phyloP scores from a whole-genome alignment of 139 green algal genomes.

The Chlorella sp. region DNA sequence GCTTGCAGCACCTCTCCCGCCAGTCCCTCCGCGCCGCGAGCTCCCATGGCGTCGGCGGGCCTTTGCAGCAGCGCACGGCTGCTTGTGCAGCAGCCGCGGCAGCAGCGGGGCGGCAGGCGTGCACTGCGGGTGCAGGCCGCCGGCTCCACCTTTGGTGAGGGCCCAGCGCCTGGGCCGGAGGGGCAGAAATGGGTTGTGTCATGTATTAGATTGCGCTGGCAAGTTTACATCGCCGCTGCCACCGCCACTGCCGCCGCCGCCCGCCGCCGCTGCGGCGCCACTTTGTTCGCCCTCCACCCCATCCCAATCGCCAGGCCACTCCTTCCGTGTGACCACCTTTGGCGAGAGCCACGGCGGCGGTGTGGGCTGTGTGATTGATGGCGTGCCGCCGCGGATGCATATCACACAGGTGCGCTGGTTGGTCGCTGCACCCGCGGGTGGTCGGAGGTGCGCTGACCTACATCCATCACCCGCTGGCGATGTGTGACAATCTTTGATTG shows the following conservation, averaged over 20 bases:
- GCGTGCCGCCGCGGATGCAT: conserved; percentile 88
- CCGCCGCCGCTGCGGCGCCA: too few species aligned
- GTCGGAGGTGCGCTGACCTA: too few species aligned
- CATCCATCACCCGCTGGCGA: too few species aligned
- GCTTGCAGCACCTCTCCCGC: neutral
- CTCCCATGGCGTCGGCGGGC: neutral
- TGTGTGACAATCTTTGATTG: neutral
- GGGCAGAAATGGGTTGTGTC: too few species aligned
- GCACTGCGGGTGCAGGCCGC: conserved; percentile 39
- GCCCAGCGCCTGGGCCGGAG: too few species aligned
- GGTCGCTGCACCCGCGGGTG: neutral
- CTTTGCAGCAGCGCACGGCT: neutral
- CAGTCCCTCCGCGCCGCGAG: neutral
- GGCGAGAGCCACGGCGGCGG: conserved; percentile 96
- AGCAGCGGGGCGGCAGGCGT: neutral
- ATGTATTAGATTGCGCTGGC: too few species aligned
- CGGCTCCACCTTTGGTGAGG: conserved; percentile 86
- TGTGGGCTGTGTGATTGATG: conserved; percentile 98
- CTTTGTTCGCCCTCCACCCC: too few species aligned
- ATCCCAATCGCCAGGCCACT: conserved; percentile 42
- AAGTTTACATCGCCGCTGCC: too few species aligned
- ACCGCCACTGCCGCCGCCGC: too few species aligned
- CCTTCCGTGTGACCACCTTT: conserved; percentile 97
- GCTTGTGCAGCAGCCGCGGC: neutral
- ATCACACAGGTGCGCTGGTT: conserved; percentile 70